These are phyloP conservation scores for Oxytropis ochrocephala DNA, from an alignment of 306 rosid species.

Conservation along the genomic window DNA sequence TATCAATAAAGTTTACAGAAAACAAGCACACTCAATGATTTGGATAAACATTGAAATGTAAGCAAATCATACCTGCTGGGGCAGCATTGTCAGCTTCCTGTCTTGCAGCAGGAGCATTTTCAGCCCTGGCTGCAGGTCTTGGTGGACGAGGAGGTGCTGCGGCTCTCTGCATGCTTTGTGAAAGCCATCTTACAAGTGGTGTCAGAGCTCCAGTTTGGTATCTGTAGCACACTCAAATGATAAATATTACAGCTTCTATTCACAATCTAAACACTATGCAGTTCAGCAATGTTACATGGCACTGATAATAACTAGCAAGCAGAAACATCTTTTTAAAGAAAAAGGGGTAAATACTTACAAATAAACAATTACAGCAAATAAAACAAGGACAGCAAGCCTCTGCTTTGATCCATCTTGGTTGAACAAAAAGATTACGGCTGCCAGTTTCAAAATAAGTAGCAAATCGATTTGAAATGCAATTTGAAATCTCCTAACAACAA, in stretches of 20 bases:
- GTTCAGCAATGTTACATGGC: not conserved
- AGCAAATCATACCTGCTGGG: conserved; percentile 51
- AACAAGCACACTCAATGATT: not conserved
- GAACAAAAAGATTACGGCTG: conserved; percentile 87
- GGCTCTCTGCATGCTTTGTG: conserved; percentile 94
- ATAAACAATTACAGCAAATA: conserved; percentile 73
- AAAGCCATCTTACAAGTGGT: conserved; percentile 82
- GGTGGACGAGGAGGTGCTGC: conserved; percentile 88
- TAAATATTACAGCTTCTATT: conserved; percentile 21
- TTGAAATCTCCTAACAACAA: conserved; percentile 79
- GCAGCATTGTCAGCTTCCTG: conserved; percentile 56
- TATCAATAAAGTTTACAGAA: not conserved
- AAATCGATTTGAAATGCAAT: conserved; percentile 89
- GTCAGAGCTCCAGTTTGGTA: conserved; percentile 94
- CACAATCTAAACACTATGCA: not conserved
- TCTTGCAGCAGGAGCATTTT: conserved; percentile 65
- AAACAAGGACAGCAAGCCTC: conserved; percentile 74
- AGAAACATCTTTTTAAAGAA: not conserved
- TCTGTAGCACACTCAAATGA: conserved; percentile 38
- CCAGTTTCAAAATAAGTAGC: conserved; percentile 84
- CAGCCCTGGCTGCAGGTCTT: conserved; percentile 75
- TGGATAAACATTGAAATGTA: not conserved
- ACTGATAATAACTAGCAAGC: not conserved
- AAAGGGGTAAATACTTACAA: conserved; percentile 49
- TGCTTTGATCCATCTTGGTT: conserved; percentile 98